phyloP scores from a whole-genome alignment of 805 yeast genomes.

The Nakazawaea ernobii region DNA sequence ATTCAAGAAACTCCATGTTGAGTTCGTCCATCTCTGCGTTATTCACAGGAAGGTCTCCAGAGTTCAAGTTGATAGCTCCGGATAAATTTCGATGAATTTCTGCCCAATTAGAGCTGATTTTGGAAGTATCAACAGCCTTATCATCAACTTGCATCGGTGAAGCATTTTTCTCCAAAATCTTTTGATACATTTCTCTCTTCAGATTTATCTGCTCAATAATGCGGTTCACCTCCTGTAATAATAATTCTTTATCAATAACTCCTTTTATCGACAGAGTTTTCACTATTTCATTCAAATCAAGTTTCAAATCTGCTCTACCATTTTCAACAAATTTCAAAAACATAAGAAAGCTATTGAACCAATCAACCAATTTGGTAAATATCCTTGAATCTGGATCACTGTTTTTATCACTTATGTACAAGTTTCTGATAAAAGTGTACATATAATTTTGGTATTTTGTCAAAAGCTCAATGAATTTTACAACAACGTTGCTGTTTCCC shows the following conservation, averaged over 20 bases:
- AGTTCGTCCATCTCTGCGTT: constrained; percentile 35
- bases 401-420: constrained; percentile 67
- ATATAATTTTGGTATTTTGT: constrained; percentile 68
- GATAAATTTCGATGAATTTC: constrained; percentile 30
- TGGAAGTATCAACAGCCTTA: constrained; percentile 17
- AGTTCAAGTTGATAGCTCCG: constrained; percentile 16
- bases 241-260: constrained; percentile 25
- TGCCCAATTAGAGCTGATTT: constrained; percentile 37
- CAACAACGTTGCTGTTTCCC: constrained; percentile 53
- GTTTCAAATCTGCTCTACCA: constrained; percentile 30
- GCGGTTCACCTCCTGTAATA: constrained; percentile 33
- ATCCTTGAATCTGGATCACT: constrained; percentile 35
- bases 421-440: constrained; percentile 71
- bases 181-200: constrained; percentile 34
- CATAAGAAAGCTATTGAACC: constrained; percentile 66
- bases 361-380: constrained; percentile 63
- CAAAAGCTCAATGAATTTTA: constrained; percentile 57
- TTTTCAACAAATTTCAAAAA: constrained; percentile 59
- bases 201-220: constrained; percentile 30
- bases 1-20: constrained; percentile 25
- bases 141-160: constrained; percentile 13
- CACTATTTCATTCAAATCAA: constrained; percentile 40
- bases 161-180: constrained; percentile 19
- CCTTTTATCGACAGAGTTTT: constrained; percentile 11
- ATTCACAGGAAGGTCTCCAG: constrained; percentile 13